These are phyloP conservation scores for Cladorrhinum sp. DNA, from an alignment of 2,329 filamentous ascomycete genomes.

Conservation along the genomic window DNA sequence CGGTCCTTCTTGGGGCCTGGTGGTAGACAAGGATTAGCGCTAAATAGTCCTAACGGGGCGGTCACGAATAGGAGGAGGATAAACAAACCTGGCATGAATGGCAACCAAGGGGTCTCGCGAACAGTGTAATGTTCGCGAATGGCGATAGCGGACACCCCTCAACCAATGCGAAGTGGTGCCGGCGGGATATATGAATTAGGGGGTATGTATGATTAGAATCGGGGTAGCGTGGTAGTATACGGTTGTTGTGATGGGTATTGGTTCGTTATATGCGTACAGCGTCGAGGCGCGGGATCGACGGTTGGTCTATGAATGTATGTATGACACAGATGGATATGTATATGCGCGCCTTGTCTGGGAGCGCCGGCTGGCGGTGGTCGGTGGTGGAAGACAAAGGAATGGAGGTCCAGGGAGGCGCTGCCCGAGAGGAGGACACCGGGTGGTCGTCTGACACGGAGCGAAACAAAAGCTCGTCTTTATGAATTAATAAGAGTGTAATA, in stretches of 20 bases:
- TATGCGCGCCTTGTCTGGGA: slow-evolving; percentile 1
- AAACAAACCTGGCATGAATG: slow-evolving; percentile 31
- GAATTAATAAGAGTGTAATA: slow-evolving; percentile 7
- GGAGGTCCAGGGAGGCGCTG: slow-evolving; percentile 17
- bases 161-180: slow-evolving; percentile 7
- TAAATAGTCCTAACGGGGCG: neutral
- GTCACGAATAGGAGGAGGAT: neutral
- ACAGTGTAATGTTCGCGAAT: slow-evolving; percentile 25
- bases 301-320: slow-evolving; percentile 1
- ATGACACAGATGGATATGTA: slow-evolving; percentile 11
- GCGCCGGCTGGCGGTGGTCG: slow-evolving; percentile 6
- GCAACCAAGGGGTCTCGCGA: slow-evolving; percentile 20
- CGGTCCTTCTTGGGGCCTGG: slow-evolving; percentile 50
- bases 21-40: slow-evolving; percentile 10
- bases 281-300: neutral
- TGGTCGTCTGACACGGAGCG: slow-evolving; percentile 7
- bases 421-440: slow-evolving; percentile 7
- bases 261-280: slow-evolving; percentile 1
- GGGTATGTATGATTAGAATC: neutral
- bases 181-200: neutral
- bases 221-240: neutral
- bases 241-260: neutral
- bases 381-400: slow-evolving; percentile 24
- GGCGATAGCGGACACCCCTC: slow-evolving; percentile 15
- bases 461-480: slow-evolving; percentile 17